These are phyloP conservation scores for Saturnispora saitoi DNA, from an alignment of 805 yeast species.

Conservation along the genomic window DNA sequence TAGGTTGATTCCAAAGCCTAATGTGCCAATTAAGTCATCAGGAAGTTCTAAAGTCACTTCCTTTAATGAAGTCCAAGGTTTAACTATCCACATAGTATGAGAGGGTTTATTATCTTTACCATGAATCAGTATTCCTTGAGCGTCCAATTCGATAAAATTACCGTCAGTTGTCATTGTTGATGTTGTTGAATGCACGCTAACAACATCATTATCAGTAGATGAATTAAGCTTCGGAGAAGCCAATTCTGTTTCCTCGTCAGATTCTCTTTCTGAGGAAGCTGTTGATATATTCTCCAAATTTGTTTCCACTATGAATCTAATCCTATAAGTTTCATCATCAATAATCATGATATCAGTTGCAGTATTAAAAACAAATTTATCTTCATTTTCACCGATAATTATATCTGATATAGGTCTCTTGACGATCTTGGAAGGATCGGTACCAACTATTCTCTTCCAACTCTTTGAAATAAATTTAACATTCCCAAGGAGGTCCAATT, in stretches of 20 bases:
- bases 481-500: conserved; percentile 69
- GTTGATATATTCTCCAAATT: conserved; percentile 13
- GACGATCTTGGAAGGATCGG: conserved; percentile 45
- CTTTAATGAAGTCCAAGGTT: conserved; percentile 61
- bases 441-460: conserved; percentile 77
- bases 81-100: conserved; percentile 89
- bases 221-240: conserved; percentile 1
- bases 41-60: conserved; percentile 63
- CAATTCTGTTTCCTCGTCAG: background rate
- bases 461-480: conserved; percentile 66
- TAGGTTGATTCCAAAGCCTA: conserved; percentile 86
- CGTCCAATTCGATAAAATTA: conserved; percentile 68
- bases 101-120: conserved; percentile 53
- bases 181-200: conserved; percentile 22
- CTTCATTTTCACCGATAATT: conserved; percentile 58
- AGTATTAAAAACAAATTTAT: conserved; percentile 55
- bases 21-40: conserved; percentile 51
- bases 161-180: conserved; percentile 47
- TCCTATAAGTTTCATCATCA: conserved; percentile 72
- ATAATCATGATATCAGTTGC: conserved; percentile 63
- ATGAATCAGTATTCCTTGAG: conserved; percentile 83
- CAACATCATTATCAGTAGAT: conserved; percentile 19
- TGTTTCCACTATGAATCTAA: conserved; percentile 51
- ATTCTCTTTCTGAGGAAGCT: background rate
- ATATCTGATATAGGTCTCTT: conserved; percentile 50